A percentile compares a stretch with the other conserved stretches of the same genome.
phyloP scores from a whole-genome alignment of 805 yeast species.

The Ogataea sp. region DNA sequence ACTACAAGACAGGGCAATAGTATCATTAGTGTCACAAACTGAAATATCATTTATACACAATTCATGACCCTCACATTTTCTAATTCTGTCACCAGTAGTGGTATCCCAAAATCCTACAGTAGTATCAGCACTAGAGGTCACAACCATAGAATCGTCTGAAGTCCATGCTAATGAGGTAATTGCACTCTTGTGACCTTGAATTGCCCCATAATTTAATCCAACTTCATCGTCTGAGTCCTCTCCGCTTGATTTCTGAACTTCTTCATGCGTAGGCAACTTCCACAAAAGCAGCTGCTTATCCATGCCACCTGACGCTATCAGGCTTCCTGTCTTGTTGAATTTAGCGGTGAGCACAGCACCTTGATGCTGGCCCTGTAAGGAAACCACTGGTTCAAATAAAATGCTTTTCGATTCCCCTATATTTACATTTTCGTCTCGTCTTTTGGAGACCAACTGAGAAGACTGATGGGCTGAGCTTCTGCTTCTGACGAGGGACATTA shows the following conservation, averaged over 20 bases:
- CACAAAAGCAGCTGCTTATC: slow-evolving; percentile 39
- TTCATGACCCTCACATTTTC: slow-evolving; percentile 47
- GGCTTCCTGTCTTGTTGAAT: slow-evolving; percentile 43
- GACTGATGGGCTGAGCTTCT: not conserved
- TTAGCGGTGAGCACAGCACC: slow-evolving; percentile 45
- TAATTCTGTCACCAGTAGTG: slow-evolving; percentile 42
- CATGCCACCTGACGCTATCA: slow-evolving; percentile 54
- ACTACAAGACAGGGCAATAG: slow-evolving; percentile 40
- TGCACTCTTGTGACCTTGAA: slow-evolving; percentile 56
- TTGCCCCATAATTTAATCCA: slow-evolving; percentile 33
- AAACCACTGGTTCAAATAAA: not conserved
- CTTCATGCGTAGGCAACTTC: slow-evolving; percentile 13
- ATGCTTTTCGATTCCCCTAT: too few species aligned
- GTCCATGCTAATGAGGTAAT: slow-evolving; percentile 54
- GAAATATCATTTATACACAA: slow-evolving; percentile 50
- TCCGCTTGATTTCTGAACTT: not conserved
- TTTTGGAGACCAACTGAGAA: not conserved
- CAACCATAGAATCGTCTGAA: slow-evolving; percentile 32
- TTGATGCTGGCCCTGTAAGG: slow-evolving; percentile 39
- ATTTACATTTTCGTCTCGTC: too few species aligned
- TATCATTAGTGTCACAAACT: slow-evolving; percentile 16
- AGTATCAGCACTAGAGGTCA: slow-evolving; percentile 53
- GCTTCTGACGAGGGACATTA: not conserved
- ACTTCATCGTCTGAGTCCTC: not conserved
- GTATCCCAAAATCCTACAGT: slow-evolving; percentile 59